Percentiles rank a stretch among this genome's conserved stretches.
phyloP scores from a whole-genome alignment of 257 asterid genomes.

The Nicotiana sylvestris region DNA sequence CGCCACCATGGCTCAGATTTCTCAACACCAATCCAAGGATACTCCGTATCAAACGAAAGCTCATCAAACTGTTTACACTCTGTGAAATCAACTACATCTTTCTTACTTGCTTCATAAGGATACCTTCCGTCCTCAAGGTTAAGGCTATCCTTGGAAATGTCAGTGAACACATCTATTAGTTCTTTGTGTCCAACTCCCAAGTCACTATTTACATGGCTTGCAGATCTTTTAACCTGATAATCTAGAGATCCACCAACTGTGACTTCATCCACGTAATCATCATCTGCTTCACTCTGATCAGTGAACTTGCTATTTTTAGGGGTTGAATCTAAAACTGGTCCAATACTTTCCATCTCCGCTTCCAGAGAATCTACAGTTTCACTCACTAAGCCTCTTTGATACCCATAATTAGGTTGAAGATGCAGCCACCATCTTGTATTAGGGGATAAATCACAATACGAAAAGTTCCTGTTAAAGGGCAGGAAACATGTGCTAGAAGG shows the following conservation, averaged over 20 bases:
- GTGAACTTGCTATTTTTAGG: not conserved
- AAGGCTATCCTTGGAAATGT: slow-evolving; percentile 16
- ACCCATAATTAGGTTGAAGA: slow-evolving; percentile 41
- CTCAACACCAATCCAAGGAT: slow-evolving; percentile 47
- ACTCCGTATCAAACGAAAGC: slow-evolving; percentile 35
- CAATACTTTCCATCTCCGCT: slow-evolving; percentile 26
- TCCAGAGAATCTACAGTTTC: slow-evolving; percentile 28
- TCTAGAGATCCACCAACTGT: slow-evolving; percentile 17
- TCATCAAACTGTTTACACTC: slow-evolving; percentile 34
- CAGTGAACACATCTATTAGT: slow-evolving; percentile 3
- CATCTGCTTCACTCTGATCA: slow-evolving; percentile 22
- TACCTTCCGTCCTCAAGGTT: slow-evolving; percentile 22
- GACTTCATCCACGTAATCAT: slow-evolving; percentile 21
- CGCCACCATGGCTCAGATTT: slow-evolving; percentile 79
- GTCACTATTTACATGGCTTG: slow-evolving; percentile 23
- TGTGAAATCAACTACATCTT: slow-evolving; percentile 23
- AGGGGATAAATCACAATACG: slow-evolving; percentile 56
- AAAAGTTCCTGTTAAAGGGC: slow-evolving; percentile 41
- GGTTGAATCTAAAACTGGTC: slow-evolving; percentile 18
- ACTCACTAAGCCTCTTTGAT: slow-evolving; percentile 32
- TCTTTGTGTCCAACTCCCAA: slow-evolving; percentile 19
- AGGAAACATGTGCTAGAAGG: slow-evolving; percentile 23
- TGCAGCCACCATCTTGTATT: slow-evolving; percentile 87
- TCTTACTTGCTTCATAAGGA: slow-evolving; percentile 21
- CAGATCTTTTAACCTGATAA: slow-evolving; percentile 23